phyloP scores from a whole-genome alignment of 768 basidiomycete genomes.

The Termitomyces sp. region DNA sequence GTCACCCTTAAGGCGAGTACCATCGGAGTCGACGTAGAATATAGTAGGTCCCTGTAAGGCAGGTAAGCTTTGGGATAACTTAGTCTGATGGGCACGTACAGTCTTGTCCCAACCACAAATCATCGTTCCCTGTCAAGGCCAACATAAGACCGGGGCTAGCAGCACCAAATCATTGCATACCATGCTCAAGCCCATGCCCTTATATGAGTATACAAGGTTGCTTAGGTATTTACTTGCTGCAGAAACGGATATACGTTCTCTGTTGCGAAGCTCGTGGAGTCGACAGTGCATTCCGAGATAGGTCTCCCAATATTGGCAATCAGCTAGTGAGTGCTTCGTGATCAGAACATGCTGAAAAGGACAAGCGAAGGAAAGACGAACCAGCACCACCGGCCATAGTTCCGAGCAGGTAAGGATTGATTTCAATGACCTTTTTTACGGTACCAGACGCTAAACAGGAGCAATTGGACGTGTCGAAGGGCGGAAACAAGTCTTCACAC shows the following conservation, averaged over 20 bases:
- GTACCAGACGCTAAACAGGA: slow-evolving; percentile 79
- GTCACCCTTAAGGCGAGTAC: slow-evolving; percentile 91
- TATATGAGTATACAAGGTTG: slow-evolving; percentile 97
- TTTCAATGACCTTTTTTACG: slow-evolving; percentile 99
- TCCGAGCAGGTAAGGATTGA: slow-evolving; percentile 97
- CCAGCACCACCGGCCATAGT: slow-evolving; percentile 99
- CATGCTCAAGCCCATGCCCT: slow-evolving; percentile 99
- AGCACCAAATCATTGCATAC: slow-evolving; percentile 36
- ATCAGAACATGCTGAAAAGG: not conserved
- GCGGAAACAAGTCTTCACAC: slow-evolving; percentile 17
- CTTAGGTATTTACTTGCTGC: slow-evolving; percentile 97
- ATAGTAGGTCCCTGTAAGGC: slow-evolving; percentile 73
- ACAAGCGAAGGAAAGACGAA: slow-evolving; percentile 26
- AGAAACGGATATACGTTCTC: slow-evolving; percentile 97
- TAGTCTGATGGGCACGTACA: slow-evolving; percentile 34
- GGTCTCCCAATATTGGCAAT: slow-evolving; percentile 98
- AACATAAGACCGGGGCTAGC: not conserved
- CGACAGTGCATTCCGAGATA: slow-evolving; percentile 98
- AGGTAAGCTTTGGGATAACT: slow-evolving; percentile 1
- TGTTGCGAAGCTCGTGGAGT: slow-evolving; percentile 92
- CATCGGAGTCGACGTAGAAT: slow-evolving; percentile 98
- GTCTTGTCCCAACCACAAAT: slow-evolving; percentile 99
- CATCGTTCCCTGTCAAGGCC: slow-evolving; percentile 83
- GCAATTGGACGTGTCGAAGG: not conserved
- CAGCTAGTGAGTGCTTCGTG: slow-evolving; percentile 46